These are phyloP conservation scores for Coemansia sp. DNA, from an alignment of 192 early-diverging fungal species.

Conservation along the genomic window DNA sequence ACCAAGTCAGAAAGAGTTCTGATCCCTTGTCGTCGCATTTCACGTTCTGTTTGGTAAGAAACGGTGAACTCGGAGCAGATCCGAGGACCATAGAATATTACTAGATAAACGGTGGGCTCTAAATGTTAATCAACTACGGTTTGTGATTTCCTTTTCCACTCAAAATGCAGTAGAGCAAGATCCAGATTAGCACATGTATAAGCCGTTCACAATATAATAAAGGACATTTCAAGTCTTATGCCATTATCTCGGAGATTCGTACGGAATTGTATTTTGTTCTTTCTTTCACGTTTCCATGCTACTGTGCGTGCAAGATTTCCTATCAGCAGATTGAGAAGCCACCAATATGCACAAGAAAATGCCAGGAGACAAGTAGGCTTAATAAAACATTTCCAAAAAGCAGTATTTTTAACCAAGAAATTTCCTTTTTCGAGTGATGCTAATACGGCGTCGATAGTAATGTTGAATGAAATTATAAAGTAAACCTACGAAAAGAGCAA, in stretches of 20 bases:
- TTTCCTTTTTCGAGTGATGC: background rate
- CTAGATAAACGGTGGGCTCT: no score
- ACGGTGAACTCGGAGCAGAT: no score
- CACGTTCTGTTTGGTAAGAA: no score
- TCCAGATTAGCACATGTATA: no score
- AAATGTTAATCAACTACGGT: no score
- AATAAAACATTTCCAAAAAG: slow-evolving; percentile 2
- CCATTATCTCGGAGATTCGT: background rate
- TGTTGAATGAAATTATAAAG: background rate
- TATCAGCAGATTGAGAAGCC: background rate
- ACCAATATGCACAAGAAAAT: slow-evolving; percentile 4
- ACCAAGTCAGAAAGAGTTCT: no score
- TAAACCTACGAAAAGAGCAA: background rate
- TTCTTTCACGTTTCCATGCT: no score
- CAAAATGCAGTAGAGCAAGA: no score
- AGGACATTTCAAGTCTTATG: background rate
- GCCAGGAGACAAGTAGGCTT: background rate
- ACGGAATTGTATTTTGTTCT: background rate
- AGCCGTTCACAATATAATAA: background rate
- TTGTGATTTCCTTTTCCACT: no score
- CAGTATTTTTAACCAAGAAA: background rate
- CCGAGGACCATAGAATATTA: no score
- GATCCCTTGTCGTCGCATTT: no score
- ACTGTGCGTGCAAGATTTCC: background rate
- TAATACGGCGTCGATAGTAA: slow-evolving; percentile 11